phyloP scores from a whole-genome alignment of 257 asterid genomes.

The Solanum raphanifolium region DNA sequence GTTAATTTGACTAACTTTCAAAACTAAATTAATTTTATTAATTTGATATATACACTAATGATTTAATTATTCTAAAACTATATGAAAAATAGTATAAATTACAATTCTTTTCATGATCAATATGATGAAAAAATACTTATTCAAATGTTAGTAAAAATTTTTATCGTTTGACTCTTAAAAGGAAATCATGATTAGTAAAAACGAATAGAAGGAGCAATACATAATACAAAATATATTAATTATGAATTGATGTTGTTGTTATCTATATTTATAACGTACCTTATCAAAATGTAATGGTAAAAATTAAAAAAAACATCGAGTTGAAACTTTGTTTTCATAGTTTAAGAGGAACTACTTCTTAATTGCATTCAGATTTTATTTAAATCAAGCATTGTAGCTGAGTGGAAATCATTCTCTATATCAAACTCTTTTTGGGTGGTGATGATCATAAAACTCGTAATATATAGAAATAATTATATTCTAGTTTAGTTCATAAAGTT shows the following conservation, averaged over 20 bases:
- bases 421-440: no score
- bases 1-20: not conserved
- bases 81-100: no score
- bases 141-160: accelerated
- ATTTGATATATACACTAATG: no score
- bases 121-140: no score
- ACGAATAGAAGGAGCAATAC: not conserved
- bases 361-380: not conserved
- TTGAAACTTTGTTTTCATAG: not conserved
- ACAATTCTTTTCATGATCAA: no score
- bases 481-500: not conserved
- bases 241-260: not conserved
- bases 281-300: not conserved
- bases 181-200: no score
- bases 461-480: no score
- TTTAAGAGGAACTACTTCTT: not conserved
- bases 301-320: not conserved
- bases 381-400: not conserved
- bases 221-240: not conserved
- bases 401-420: not conserved
- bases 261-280: not conserved
- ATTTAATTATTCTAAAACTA: no score
- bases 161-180: no score
- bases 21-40: no score
- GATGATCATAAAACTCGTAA: not conserved